Percentiles rank a stretch among this genome's conserved stretches.
Conservation (phyloP, 139 green algal genomes). For the Pycnococcus provasolii region DNA sequence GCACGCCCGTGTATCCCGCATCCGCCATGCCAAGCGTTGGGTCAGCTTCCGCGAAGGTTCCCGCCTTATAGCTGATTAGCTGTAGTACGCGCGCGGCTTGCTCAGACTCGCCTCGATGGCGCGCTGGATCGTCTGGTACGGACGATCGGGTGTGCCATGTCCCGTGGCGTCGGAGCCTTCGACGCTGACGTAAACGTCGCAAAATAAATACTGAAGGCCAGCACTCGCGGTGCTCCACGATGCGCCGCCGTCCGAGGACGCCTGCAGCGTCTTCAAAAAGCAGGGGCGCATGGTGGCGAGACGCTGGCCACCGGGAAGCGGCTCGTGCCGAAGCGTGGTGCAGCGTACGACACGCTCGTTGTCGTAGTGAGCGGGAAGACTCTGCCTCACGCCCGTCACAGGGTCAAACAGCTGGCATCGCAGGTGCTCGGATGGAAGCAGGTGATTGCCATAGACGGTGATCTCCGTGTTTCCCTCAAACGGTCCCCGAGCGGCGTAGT, state of each 20-base stretch:
- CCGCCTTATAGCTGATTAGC: constrained; percentile 7
- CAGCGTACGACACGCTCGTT: not conserved
- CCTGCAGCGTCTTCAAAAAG: constrained; percentile 7
- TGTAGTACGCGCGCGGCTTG: constrained; percentile 2
- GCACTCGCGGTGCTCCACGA: not conserved
- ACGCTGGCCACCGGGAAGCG: not conserved
- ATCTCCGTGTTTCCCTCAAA: constrained; percentile 12
- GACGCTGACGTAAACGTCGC: constrained; percentile 2
- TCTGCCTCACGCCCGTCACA: not conserved
- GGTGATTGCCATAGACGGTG: not conserved
- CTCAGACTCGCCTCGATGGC: not conserved
- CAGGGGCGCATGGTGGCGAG: constrained; percentile 7
- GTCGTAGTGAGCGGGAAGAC: not conserved
- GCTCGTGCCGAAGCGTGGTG: not conserved
- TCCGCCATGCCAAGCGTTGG: not conserved
- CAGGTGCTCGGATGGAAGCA: not conserved
- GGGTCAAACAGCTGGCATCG: constrained; percentile 6
- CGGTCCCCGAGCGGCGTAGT: not conserved
- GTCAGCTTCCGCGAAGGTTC: not conserved
- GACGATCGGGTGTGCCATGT: not conserved
- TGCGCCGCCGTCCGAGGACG: not conserved
- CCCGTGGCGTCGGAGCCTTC: constrained; percentile 1
- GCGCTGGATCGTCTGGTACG: constrained; percentile 4
- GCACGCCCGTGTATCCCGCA: not conserved
- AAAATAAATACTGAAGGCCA: not conserved